These are phyloP conservation scores for Baeospora myosura DNA, from an alignment of 1,284 basidiomycete species.

Conservation along the genomic window DNA sequence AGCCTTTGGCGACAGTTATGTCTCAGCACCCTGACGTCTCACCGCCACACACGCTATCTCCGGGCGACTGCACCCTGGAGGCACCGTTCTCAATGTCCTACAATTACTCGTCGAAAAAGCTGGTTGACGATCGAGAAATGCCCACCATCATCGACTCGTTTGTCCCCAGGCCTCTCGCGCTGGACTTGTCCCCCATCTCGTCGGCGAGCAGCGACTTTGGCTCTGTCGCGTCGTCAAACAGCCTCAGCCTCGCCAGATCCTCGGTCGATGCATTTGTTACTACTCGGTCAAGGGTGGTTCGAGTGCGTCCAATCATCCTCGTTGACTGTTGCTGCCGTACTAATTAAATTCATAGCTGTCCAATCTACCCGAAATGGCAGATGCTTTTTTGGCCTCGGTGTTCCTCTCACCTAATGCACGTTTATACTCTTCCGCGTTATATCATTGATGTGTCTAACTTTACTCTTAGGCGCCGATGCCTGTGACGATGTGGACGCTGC, in stretches of 20 bases:
- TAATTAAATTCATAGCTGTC: slow-evolving; percentile 17
- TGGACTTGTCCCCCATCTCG: slow-evolving; percentile 26
- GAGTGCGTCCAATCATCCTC: slow-evolving; percentile 27
- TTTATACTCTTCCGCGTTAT: slow-evolving; percentile 7
- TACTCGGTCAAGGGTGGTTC: slow-evolving; percentile 44
- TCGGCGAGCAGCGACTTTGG: slow-evolving; percentile 29
- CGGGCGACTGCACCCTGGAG: slow-evolving; percentile 14
- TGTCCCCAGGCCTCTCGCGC: slow-evolving; percentile 20
- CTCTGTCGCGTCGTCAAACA: slow-evolving; percentile 16
- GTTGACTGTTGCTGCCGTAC: slow-evolving; percentile 3
- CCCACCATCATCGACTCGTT: slow-evolving; percentile 26
- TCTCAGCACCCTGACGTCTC: slow-evolving; percentile 1
- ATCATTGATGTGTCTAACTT: not conserved
- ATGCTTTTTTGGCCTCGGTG: slow-evolving; percentile 29
- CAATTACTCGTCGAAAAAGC: too few species aligned
- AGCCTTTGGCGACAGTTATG: not conserved
- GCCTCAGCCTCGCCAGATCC: slow-evolving; percentile 14
- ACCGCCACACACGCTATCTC: slow-evolving; percentile 10
- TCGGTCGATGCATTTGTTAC: slow-evolving; percentile 37
- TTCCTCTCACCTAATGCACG: too few species aligned
- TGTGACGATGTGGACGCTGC: slow-evolving; percentile 38
- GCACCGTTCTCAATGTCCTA: slow-evolving; percentile 20
- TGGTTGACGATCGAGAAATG: slow-evolving; percentile 13
- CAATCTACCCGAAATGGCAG: slow-evolving; percentile 30
- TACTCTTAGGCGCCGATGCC: slow-evolving; percentile 19